phyloP scores from a whole-genome alignment of 805 yeast species.

The Kazachstania kunashirensis region DNA sequence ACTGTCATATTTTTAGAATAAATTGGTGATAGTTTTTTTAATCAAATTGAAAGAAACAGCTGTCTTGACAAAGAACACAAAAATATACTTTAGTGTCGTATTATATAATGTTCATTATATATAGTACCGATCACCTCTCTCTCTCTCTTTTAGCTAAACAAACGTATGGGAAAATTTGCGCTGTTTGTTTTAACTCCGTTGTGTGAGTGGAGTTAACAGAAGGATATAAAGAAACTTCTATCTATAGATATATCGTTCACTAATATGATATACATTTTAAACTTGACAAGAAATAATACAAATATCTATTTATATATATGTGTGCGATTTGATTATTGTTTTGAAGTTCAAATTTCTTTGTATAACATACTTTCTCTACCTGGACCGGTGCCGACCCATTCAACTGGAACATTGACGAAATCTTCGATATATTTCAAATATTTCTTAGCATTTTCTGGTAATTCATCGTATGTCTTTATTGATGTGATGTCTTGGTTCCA shows the following conservation, averaged over 20 bases:
- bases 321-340: background rate
- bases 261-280: no score
- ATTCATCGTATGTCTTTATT: constrained; percentile 57
- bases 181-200: no score
- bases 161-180: no score
- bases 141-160: no score
- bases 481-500: constrained; percentile 82
- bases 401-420: constrained; percentile 71
- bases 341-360: constrained; percentile 27
- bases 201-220: background rate
- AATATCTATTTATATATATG: background rate
- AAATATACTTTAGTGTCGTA: no score
- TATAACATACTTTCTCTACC: constrained; percentile 88
- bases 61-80: no score
- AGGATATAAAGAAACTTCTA: background rate
- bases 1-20: constrained; percentile 5
- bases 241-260: no score
- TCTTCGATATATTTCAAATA: constrained; percentile 83
- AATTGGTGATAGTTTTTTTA: no score
- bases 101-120: no score
- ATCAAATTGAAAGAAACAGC: no score
- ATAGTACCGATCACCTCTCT: no score
- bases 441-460: constrained; percentile 80
- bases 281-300: no score
- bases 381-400: constrained; percentile 99